Base-by-base conservation (phyloP, 331 rosid genomes). In the Arachis monticola region DNA sequence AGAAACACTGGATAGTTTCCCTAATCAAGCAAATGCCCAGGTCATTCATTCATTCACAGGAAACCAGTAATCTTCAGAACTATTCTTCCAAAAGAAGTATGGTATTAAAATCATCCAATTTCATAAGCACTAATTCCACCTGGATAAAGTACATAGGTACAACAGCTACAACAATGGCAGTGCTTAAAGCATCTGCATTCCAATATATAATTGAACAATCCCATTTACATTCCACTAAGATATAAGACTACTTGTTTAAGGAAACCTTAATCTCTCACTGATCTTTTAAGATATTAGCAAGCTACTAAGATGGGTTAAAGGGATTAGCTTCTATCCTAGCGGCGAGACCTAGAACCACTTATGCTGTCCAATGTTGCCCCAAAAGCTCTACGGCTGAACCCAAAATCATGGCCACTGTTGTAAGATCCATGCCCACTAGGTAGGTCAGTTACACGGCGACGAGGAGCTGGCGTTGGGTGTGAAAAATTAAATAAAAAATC, bases 291-390 rank as follows among this genome's bases (percentile, higher is more conserved):
- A 63, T 76, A 64, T 77, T 70, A 77, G 79, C 30, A 27, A 27
- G 30, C 30, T 27, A 27, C 30, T 77, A 61, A 30, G 73, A 51
- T 9, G 74, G 82, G 67, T 87, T 87, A 46, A 74, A 62, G 59
- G 90, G 87, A 80, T 84, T 85, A 66, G 5, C 69, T 86, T 47
- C 75, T 69, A 79, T 90, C 92, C 52, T 75, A 46, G 72, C 87
- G 89, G 73, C 88, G 91, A 35, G 92, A 70, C 87, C 90, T 86
- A 87, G 80, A 55, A 68, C 82, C 90, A 78, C 79, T 86, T 78
- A 82, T 76, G 83, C 80, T 85, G 81, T 88, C 97, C 88, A 84
- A 57, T 35, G 91, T 79, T 59, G 87, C 77, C 83, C 89, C 90
- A 78, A 74, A 71, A 59, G 82, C 87, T 81, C 92, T 84, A 60